Base-by-base conservation (phyloP, 1,284 basidiomycete genomes). In the Golubevia pallescens region DNA sequence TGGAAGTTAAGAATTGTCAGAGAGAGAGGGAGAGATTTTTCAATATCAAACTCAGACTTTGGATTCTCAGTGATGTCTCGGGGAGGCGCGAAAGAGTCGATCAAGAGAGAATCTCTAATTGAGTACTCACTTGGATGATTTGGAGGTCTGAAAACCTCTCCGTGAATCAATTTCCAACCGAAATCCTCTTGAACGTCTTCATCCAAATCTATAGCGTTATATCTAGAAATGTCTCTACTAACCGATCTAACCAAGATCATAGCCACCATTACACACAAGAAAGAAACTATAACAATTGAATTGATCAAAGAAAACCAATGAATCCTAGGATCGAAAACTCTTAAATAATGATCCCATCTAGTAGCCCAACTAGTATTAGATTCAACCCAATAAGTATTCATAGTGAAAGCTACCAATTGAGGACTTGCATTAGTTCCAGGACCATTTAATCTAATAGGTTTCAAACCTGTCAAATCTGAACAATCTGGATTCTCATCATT, bases 121-220 rank as follows among this genome's bases (percentile, higher is more conserved):
- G 28, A 28, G 28, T 28, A 28, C 28, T 28, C 28, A 28, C n/a
- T n/a, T 0, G 93, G 90, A 65, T 92, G 89, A 58, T 88, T 86
- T 0, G 96, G 96, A 2, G 92, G 88, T 32, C 96, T 90, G 89
- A 97, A 98, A 14, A 99, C 93, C 86, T 99, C 96, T 32, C 94
- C 95, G 77, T 97, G 95, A 8, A 98, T 90, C 19, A 96, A 89
- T 81, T 98, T 98, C 96, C 96, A 99, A 2, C 96, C 96, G 89
- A 93, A 97, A 80, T 99, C 96, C 87, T 97, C 95, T 87, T 97
- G 95, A 0, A 97, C 93, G 77, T 97, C 95, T 86, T 98, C 95
- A 90, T 93, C 75, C 54, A 85, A 71, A 65, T 84, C 81, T 62
- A 85, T 81, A 16, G 82, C 82, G 55, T 85, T 82, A 76, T 85